phyloP scores from a whole-genome alignment of 2,329 filamentous ascomycete genomes.

The Trichoderma arundinaceum region DNA sequence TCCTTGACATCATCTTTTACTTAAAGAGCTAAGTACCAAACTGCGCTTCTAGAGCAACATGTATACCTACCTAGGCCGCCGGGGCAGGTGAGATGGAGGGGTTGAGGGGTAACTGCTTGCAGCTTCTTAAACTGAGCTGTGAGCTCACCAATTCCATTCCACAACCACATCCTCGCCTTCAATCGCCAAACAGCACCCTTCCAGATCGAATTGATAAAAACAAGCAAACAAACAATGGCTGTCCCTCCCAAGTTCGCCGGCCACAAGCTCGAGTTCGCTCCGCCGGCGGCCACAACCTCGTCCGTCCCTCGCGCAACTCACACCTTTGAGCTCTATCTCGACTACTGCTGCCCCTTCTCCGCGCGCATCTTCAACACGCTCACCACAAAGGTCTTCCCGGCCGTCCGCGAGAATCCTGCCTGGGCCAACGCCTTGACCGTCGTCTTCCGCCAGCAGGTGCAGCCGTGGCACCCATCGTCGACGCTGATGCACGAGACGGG shows the following conservation, averaged over 20 bases:
- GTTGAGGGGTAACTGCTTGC: conserved; percentile 7
- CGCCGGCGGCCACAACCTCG: conserved; percentile 42
- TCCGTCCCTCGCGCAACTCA: conserved; percentile 55
- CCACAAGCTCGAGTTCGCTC: conserved; percentile 64
- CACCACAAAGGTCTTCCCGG: conserved; percentile 60
- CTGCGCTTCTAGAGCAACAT: too few relatives aligned
- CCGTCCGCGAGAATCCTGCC: conserved; percentile 65
- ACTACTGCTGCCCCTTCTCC: conserved; percentile 86
- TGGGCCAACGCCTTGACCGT: conserved; percentile 66
- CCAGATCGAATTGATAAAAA: too few relatives aligned
- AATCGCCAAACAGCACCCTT: neutral
- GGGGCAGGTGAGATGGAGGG: conserved; percentile 8
- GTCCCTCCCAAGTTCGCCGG: conserved; percentile 78
- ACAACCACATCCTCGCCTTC: neutral
- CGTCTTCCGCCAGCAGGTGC: conserved; percentile 89
- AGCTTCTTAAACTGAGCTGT: too few relatives aligned
- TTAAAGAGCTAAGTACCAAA: neutral
- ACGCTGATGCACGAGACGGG: conserved; percentile 83
- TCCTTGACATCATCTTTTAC: conserved; percentile 7
- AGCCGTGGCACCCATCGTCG: conserved; percentile 92
- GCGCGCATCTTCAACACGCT: conserved; percentile 71
- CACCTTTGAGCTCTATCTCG: conserved; percentile 73
- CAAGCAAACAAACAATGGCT: conserved; percentile 63
- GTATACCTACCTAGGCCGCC: too few relatives aligned
- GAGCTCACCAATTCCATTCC: too few relatives aligned